Evolutionary conservation across 2,329 filamentous ascomycete species (phyloP), one percentile per base, ranked within the genome.

Genomic region (Calonectria multiphialidica): DNA sequence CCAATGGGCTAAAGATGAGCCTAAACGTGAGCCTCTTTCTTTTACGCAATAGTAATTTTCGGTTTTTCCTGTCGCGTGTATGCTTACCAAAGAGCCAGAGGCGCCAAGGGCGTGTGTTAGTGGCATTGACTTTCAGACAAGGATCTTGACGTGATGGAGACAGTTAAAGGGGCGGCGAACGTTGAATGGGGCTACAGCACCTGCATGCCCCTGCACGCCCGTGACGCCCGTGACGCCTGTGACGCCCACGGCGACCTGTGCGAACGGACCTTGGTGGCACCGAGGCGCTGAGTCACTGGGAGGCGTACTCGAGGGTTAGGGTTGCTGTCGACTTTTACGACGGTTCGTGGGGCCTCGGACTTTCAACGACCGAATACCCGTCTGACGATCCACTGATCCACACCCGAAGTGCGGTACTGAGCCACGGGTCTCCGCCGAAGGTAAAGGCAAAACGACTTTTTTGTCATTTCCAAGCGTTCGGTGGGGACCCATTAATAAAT

Each of bases 291-390:
- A 68, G 59, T 68, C 70, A 70, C 68, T 49, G 59, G n/a, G 1
- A 37, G 15, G 6, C 2, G 53, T 33, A 28, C 18, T 67, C n/a
- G 30, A 75, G 73, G 71, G 73, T 73, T 73, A 73, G 73, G 73
- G 73, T 75, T 75, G 5, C 28, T 57, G 33, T 45, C 21, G 35
- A 10, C 25, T 3, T 25, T 42, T 42, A 30, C 8, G 16, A 55
- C 25, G n/a, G 23, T 8, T 23, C 30, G 18, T 45, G 75, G 74
- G 70, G 2, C 9, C 45, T 77, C 77, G 77, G 77, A 35, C 42
- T 49, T 53, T 76, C 25, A 72, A 30, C 64, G 49, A 77, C 77
- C 77, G 77, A 78, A 78, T 72, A 50, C 45, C 74, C 63, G 78
- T 74, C 72, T 47, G 16, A 59, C 40, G 64, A 69, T 67, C 67